A percentile compares a stretch with the other conserved stretches of the same genome.
Evolutionary conservation across 2,329 filamentous ascomycete species (phyloP).

Genomic region (Pestalotiopsis sp.): DNA sequence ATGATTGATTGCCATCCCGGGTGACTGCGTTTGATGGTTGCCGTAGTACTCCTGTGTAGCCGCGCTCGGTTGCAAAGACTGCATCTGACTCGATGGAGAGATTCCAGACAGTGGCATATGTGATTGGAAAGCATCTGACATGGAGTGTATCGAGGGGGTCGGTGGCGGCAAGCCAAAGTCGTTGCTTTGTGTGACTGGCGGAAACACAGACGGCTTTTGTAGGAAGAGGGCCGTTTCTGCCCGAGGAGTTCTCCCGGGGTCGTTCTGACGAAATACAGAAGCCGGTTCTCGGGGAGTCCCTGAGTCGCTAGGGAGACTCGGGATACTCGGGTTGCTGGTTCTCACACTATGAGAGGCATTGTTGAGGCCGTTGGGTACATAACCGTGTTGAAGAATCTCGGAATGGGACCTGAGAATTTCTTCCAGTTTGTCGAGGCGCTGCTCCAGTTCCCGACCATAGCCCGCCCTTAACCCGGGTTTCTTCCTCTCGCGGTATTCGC

Average conservation of each 20-base stretch:
- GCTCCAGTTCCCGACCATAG: slow-evolving; percentile 74
- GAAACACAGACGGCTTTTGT: slow-evolving; percentile 58
- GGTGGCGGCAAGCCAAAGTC: slow-evolving; percentile 52
- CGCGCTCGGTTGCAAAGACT: slow-evolving; percentile 38
- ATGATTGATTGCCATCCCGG: slow-evolving; percentile 55
- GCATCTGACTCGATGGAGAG: slow-evolving; percentile 36
- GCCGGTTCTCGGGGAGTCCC: slow-evolving; percentile 54
- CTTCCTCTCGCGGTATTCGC: slow-evolving; percentile 71
- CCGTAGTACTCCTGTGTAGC: slow-evolving; percentile 53
- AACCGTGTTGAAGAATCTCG: slow-evolving; percentile 63
- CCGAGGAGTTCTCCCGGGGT: slow-evolving; percentile 54
- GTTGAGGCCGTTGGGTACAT: slow-evolving; percentile 37
- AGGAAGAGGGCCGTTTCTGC: slow-evolving; percentile 63
- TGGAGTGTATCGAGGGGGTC: slow-evolving; percentile 41
- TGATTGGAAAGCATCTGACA: slow-evolving; percentile 51
- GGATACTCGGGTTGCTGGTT: slow-evolving; percentile 51
- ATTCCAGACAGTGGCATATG: slow-evolving; percentile 45
- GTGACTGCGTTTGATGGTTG: slow-evolving; percentile 55
- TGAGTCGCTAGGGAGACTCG: slow-evolving; percentile 49
- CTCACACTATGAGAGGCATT: slow-evolving; percentile 43
- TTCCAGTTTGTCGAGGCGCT: slow-evolving; percentile 70
- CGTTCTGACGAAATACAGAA: slow-evolving; percentile 49
- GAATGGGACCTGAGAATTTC: slow-evolving; percentile 66
- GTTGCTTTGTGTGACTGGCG: slow-evolving; percentile 45
- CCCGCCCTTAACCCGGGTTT: slow-evolving; percentile 67